phyloP scores from a whole-genome alignment of 1,139 yeast genomes.

The Blastobotrys malaysiensis region DNA sequence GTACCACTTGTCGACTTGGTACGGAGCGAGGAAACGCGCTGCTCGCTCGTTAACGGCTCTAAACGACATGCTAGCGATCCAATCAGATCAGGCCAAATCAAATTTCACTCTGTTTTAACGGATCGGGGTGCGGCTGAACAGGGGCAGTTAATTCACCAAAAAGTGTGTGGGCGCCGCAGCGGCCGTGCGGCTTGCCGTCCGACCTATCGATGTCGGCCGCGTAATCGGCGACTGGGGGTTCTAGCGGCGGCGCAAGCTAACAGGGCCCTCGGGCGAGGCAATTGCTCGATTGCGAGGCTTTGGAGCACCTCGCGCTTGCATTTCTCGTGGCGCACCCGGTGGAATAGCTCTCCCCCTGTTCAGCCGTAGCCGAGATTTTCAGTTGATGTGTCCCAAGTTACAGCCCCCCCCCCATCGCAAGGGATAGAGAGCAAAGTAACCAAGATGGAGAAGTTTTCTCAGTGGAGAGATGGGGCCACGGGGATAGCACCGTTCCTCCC shows the following conservation, averaged over 20 bases:
- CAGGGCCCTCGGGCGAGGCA: too few species aligned
- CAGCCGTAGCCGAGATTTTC: neutral
- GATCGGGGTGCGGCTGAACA: neutral
- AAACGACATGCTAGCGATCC: slow-evolving; percentile 52
- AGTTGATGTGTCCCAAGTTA: neutral
- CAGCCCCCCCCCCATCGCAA: neutral
- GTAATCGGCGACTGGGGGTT: too few species aligned
- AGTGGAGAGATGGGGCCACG: slow-evolving; percentile 38
- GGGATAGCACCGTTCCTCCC: slow-evolving; percentile 40
- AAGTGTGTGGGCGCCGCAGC: too few species aligned
- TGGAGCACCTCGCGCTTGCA: too few species aligned
- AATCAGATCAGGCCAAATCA: neutral
- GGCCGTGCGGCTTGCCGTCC: too few species aligned
- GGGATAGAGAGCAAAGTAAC: neutral
- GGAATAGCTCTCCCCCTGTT: too few species aligned
- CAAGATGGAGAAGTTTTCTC: slow-evolving; percentile 40
- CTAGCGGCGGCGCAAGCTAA: too few species aligned
- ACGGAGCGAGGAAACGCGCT: slow-evolving; percentile 58
- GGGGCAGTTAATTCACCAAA: neutral
- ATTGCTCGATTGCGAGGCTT: too few species aligned
- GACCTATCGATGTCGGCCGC: too few species aligned
- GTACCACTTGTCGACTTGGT: slow-evolving; percentile 51
- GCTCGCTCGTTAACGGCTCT: slow-evolving; percentile 70
- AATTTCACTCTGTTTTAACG: neutral
- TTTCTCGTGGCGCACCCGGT: too few species aligned